Percentiles rank a stretch among this genome's conserved stretches.
phyloP scores from a whole-genome alignment of 495 filamentous ascomycete species.

The Aspergillus incahuasiensis region DNA sequence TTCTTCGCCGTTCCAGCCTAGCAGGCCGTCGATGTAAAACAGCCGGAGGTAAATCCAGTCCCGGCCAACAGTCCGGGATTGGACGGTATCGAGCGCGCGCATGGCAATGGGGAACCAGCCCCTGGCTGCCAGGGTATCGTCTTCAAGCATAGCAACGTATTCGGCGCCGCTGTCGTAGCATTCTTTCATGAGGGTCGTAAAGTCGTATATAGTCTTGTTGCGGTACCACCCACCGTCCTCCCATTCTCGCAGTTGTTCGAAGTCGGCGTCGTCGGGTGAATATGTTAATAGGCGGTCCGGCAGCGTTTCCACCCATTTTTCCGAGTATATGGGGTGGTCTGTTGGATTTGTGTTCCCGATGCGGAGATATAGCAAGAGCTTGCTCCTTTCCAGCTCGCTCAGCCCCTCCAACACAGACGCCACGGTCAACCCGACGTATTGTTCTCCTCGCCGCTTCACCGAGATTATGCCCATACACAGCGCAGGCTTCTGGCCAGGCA shows the following conservation, averaged over 20 bases:
- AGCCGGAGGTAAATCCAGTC: constrained; percentile 18
- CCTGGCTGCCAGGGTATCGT: constrained; percentile 18
- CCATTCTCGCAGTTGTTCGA: constrained; percentile 35
- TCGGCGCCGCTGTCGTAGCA: constrained; percentile 19
- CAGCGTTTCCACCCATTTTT: constrained; percentile 17
- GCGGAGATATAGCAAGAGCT: constrained; percentile 29
- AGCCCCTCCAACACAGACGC: constrained; percentile 45
- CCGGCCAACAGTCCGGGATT: not conserved
- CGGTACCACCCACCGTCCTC: constrained; percentile 22
- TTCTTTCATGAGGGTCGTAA: constrained; percentile 12
- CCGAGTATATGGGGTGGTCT: constrained; percentile 14
- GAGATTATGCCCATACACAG: constrained; percentile 19
- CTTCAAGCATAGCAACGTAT: constrained; percentile 17
- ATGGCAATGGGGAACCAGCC: constrained; percentile 16
- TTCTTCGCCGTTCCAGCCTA: constrained; percentile 17
- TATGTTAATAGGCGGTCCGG: constrained; percentile 14
- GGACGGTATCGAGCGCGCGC: constrained; percentile 3
- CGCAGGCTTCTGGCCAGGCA: not conserved
- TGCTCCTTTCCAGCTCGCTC: constrained; percentile 29
- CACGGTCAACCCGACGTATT: constrained; percentile 40
- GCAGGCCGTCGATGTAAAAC: constrained; percentile 14
- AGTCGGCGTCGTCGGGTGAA: constrained; percentile 36
- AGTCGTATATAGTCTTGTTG: constrained; percentile 18
- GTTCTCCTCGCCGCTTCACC: constrained; percentile 12
- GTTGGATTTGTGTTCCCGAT: constrained; percentile 43